Percentiles rank a stretch among this genome's conserved stretches.
Conservation (phyloP, 345 rosid genomes). For the Eucalyptus melliodora region DNA sequence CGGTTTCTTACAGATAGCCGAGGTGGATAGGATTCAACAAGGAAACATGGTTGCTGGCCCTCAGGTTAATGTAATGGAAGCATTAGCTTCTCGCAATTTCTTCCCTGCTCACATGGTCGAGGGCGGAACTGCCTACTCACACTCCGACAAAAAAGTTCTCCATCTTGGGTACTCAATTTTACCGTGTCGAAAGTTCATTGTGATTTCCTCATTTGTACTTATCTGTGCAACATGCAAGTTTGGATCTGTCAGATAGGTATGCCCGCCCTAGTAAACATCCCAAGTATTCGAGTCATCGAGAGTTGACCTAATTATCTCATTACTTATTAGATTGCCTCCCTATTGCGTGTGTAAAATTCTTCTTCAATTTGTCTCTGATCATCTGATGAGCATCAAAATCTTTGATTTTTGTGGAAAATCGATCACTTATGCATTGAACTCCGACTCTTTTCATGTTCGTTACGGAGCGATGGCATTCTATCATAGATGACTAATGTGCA, state of each 20-base stretch:
- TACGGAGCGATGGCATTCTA: not conserved
- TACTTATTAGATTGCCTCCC: not conserved
- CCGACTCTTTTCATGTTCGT: not conserved
- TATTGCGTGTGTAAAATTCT: not conserved
- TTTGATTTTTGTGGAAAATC: not conserved
- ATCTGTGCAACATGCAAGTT: not conserved
- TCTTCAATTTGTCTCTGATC: not conserved
- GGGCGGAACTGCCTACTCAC: conserved; percentile 31
- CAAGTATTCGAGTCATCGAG: not conserved
- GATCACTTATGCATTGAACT: not conserved
- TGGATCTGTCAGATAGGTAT: not conserved
- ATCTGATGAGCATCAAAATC: not conserved
- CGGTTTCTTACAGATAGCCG: conserved; percentile 45
- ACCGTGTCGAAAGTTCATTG: not conserved
- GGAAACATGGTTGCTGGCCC: conserved; percentile 60
- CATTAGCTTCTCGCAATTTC: conserved; percentile 81
- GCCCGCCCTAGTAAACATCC: not conserved
- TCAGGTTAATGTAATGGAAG: conserved; percentile 75
- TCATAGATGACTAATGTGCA: not conserved
- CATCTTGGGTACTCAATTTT: conserved; percentile 49
- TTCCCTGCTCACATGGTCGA: conserved; percentile 48
- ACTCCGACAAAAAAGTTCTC: conserved; percentile 63
- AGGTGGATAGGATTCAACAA: conserved; percentile 75
- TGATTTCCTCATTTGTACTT: not conserved
- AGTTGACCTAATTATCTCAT: not conserved